Base-by-base conservation (phyloP, 2,329 filamentous ascomycete species). In the Fusarium cicatricum region DNA sequence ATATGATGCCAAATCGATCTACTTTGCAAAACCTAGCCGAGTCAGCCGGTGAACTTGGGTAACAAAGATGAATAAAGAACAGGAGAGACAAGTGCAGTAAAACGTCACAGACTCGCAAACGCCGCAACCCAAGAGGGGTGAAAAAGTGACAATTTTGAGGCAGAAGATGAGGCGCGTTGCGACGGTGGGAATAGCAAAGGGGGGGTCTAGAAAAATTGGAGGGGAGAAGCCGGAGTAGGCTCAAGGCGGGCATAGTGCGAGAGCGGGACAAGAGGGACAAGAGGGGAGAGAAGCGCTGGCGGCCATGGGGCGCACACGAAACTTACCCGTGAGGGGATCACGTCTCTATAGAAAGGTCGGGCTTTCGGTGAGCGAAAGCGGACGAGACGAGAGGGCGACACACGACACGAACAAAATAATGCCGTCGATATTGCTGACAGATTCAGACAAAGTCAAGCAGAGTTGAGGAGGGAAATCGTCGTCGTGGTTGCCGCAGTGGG, bases 241-340 rank as follows among this genome's bases (percentile, higher is more conserved):
- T 45, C 31, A 38, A 55, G 52, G 57, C 39, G 50, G 55, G 55
- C 41, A 34, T 40, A 45, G 42, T 37, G 53, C 16, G 52, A 56
- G 59, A 56, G 61, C 44, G 49, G 57, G 49, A 56, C 55, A 53
- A 51, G 62, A 60, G 60, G 60, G 60, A 56, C 61, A 11, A 41
- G 48, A 51, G 17, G 39, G 23, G 41, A 52, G 50, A 21, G 23
- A 26, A 50, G 52, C 58, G 50, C 50, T 26, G 50, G 48, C 53
- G 55, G 59, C 42, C 46, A 64, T 61, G 46, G 57, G 59, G 58
- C 52, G 39, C 50, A 52, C 56, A 57, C 54, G 60, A 64, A 69
- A 75, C 73, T 73, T 67, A 75, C 73, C 65, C 52, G 65, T 71
- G 73, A 77, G 76, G 74, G 72, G 72, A 77, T 76, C 74, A 71